phyloP scores from a whole-genome alignment of 305 asterid species.

The Solanum hybrid region DNA sequence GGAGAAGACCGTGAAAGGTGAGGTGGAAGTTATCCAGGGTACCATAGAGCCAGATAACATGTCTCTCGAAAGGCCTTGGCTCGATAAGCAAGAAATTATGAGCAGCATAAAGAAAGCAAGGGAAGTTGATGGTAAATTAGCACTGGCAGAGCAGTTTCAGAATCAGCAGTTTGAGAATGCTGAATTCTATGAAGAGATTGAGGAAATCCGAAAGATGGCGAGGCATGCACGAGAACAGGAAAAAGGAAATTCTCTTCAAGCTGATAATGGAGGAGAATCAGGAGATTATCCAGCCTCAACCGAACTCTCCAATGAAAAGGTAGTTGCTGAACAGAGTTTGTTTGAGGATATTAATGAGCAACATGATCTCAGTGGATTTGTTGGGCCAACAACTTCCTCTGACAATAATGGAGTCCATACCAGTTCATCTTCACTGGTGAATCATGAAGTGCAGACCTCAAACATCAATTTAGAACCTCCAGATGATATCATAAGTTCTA shows the following conservation, averaged over 20 bases:
- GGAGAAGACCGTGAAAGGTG: constrained; percentile 38
- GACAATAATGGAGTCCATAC: constrained; percentile 14
- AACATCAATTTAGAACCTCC: constrained; percentile 4
- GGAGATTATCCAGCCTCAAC: constrained; percentile 24
- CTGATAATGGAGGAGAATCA: constrained; percentile 23
- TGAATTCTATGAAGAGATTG: constrained; percentile 40
- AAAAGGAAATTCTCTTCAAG: constrained; percentile 21
- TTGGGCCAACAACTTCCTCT: constrained; percentile 11
- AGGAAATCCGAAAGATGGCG: constrained; percentile 76
- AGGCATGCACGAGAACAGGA: constrained; percentile 63
- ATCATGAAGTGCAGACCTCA: neutral
- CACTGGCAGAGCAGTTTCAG: constrained; percentile 12
- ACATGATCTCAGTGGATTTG: constrained; percentile 21
- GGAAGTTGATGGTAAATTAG: constrained; percentile 21
- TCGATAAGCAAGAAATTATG: constrained; percentile 57
- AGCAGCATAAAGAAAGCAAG: constrained; percentile 40
- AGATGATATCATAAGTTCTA: constrained; percentile 17
- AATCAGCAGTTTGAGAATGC: constrained; percentile 11
- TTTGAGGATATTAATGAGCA: constrained; percentile 9
- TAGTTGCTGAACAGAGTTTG: constrained; percentile 1
- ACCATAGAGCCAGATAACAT: constrained; percentile 23
- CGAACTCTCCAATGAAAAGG: constrained; percentile 18
- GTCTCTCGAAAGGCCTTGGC: constrained; percentile 50
- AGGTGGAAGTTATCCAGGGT: constrained; percentile 50
- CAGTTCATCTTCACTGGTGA: constrained; percentile 9